These are phyloP conservation scores for Rhodotorula sp. DNA, from an alignment of 1,284 basidiomycete genomes.

Conservation along the genomic window DNA sequence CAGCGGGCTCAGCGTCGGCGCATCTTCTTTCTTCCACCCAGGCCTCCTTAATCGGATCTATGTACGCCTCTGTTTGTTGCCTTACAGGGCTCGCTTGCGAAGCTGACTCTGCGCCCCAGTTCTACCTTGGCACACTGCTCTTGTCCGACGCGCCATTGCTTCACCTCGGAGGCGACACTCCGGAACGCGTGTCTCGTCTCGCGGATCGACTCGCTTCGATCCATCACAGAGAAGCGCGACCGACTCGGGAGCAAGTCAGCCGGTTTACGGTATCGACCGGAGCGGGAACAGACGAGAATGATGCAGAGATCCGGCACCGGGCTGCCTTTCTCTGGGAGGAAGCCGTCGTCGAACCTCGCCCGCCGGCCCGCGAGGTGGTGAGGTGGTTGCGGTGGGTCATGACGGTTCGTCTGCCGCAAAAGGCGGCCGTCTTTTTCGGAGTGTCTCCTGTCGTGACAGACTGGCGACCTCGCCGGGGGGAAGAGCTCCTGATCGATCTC, in stretches of 20 bases:
- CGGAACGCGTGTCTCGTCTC: neutral
- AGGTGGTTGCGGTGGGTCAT: constrained; percentile 5
- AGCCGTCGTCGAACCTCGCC: constrained; percentile 53
- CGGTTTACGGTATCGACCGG: constrained; percentile 61
- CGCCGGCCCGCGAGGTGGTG: neutral
- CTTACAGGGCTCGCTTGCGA: neutral
- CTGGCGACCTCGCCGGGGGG: constrained; percentile 10
- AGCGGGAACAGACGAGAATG: constrained; percentile 69
- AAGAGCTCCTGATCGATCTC: constrained; percentile 17
- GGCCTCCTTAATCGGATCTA: constrained; percentile 66
- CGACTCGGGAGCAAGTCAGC: constrained; percentile 46
- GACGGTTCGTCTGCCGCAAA: neutral
- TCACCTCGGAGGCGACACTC: constrained; percentile 3
- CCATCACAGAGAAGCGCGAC: neutral
- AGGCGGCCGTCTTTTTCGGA: constrained; percentile 28
- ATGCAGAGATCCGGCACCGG: constrained; percentile 60
- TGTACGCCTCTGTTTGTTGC: neutral
- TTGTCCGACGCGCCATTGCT: constrained; percentile 11
- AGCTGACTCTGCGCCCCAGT: constrained; percentile 54
- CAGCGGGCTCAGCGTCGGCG: constrained; percentile 60
- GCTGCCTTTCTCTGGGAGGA: constrained; percentile 68
- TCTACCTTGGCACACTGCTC: constrained; percentile 56
- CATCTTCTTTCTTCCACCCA: constrained; percentile 60
- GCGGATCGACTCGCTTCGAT: constrained; percentile 52
- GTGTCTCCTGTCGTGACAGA: constrained; percentile 23